phyloP scores from a whole-genome alignment of 805 yeast genomes.

The Hanseniaspora vineae region DNA sequence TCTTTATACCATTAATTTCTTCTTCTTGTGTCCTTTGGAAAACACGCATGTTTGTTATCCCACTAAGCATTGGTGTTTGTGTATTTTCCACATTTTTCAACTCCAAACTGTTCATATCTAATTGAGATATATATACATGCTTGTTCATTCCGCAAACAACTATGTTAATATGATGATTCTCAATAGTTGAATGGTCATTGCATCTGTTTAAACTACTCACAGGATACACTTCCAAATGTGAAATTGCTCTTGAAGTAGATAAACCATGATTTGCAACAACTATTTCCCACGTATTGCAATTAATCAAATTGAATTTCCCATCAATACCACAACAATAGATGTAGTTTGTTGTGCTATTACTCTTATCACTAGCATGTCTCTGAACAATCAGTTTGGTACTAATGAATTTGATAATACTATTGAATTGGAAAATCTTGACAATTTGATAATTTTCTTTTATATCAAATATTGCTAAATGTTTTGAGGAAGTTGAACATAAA shows the following conservation, averaged over 20 bases:
- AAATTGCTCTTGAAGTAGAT: too few relatives aligned
- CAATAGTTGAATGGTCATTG: too few relatives aligned
- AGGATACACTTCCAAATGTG: too few relatives aligned
- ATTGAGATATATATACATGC: neutral
- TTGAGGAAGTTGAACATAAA: too few relatives aligned
- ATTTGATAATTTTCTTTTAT: neutral
- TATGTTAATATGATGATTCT: too few relatives aligned
- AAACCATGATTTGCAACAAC: too few relatives aligned
- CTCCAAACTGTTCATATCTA: neutral
- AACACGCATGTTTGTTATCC: neutral
- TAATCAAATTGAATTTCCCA: neutral
- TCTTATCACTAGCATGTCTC: too few relatives aligned
- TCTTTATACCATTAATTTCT: too few relatives aligned
- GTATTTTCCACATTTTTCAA: neutral
- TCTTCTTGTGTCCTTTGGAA: too few relatives aligned
- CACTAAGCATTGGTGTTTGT: neutral
- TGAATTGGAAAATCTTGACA: neutral
- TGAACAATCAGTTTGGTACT: neutral
- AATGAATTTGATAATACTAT: neutral
- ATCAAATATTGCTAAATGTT: too few relatives aligned
- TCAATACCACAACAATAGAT: neutral
- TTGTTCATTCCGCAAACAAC: neutral
- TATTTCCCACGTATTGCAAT: too few relatives aligned
- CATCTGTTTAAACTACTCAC: too few relatives aligned
- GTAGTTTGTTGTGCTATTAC: neutral